phyloP scores from a whole-genome alignment of 257 asterid species.

The Capsicum pubescens region DNA sequence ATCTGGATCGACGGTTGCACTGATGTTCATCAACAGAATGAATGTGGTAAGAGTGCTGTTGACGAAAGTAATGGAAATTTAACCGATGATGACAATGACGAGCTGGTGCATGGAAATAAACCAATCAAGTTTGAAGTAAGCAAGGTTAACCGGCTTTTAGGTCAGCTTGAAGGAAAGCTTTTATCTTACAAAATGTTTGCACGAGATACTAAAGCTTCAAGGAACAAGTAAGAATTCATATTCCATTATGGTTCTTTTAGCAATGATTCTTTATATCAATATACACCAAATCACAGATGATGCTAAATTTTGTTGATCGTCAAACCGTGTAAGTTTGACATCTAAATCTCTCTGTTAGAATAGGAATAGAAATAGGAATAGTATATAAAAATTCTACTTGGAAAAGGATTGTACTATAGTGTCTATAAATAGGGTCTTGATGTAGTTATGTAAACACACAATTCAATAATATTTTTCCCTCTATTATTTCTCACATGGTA shows the following conservation, averaged over 20 bases:
- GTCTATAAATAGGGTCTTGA: no score
- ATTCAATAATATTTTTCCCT: no score
- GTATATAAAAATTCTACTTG: no score
- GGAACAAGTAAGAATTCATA: slow-evolving; percentile 67
- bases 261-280: neutral
- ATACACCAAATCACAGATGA: neutral
- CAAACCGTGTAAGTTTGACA: neutral
- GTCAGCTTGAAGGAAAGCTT: slow-evolving; percentile 84
- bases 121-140: slow-evolving; percentile 65
- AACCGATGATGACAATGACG: slow-evolving; percentile 42
- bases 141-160: slow-evolving; percentile 67
- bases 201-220: slow-evolving; percentile 91
- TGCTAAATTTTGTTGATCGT: slow-evolving; percentile 10
- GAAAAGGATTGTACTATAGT: no score
- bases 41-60: slow-evolving; percentile 33
- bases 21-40: slow-evolving; percentile 41
- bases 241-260: neutral
- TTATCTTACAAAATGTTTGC: slow-evolving; percentile 95
- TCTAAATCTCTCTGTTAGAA: neutral
- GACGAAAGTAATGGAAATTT: slow-evolving; percentile 38
- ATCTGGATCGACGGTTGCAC: slow-evolving; percentile 28
- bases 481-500: no score
- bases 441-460: no score
- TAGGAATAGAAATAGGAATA: no score
- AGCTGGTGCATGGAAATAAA: slow-evolving; percentile 51